phyloP scores from a whole-genome alignment of 2,329 filamentous ascomycete species.

The Cryphonectria naterciae region DNA sequence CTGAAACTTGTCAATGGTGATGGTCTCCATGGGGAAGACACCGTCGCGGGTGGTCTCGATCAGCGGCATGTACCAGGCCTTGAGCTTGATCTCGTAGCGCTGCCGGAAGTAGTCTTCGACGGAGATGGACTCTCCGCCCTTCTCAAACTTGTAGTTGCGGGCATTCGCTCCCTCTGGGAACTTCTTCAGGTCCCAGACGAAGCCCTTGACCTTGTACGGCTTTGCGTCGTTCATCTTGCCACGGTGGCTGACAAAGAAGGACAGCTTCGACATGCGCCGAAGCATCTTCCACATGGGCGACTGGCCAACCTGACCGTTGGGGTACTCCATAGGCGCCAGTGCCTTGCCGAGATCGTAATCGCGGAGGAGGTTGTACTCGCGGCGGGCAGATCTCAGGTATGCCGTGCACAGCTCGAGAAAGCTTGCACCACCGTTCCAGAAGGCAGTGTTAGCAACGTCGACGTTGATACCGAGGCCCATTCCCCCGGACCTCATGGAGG shows the following conservation, averaged over 20 bases:
- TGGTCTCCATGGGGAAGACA: constrained; percentile 62
- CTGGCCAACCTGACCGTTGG: constrained; percentile 31
- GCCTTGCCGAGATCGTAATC: background rate
- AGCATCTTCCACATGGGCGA: constrained; percentile 61
- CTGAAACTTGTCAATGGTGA: constrained; percentile 57
- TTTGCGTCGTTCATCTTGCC: constrained; percentile 51
- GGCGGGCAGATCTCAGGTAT: constrained; percentile 32
- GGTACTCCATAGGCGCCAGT: constrained; percentile 20
- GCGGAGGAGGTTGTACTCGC: constrained; percentile 31
- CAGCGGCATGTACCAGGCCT: constrained; percentile 56
- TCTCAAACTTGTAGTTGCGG: constrained; percentile 60
- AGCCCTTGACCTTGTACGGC: constrained; percentile 55
- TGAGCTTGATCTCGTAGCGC: constrained; percentile 57
- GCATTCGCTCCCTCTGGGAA: constrained; percentile 55
- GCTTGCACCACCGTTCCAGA: constrained; percentile 63
- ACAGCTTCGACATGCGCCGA: constrained; percentile 57
- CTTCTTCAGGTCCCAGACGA: constrained; percentile 49
- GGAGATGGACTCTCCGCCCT: constrained; percentile 47
- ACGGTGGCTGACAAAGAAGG: constrained; percentile 60
- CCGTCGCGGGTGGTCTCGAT: constrained; percentile 60
- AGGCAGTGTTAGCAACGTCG: constrained; percentile 89
- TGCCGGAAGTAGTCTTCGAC: constrained; percentile 60
- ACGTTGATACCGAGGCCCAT: constrained; percentile 80
- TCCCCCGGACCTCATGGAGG: constrained; percentile 48
- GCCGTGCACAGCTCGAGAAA: constrained; percentile 45